Percentiles rank a stretch among this genome's conserved stretches.
These are phyloP conservation scores for Penicillium riverlandense DNA, from an alignment of 495 filamentous ascomycete genomes.

Conservation along the genomic window DNA sequence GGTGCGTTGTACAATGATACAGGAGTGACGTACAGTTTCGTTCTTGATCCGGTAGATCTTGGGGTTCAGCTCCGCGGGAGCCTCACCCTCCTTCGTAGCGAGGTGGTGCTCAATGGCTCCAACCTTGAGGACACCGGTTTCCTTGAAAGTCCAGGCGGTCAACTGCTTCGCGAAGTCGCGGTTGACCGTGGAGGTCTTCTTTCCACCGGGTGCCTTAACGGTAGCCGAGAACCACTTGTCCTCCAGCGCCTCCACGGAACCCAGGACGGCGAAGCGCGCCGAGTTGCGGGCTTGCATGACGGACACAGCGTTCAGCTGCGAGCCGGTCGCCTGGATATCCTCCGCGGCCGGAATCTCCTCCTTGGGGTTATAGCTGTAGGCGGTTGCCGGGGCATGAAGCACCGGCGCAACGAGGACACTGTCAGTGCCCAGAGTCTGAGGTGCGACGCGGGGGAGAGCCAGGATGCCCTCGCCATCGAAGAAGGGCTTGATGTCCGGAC, in stretches of 20 bases:
- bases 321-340: constrained; percentile 74
- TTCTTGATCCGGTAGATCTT: constrained; percentile 95
- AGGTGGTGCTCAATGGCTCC: constrained; percentile 77
- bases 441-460: constrained; percentile 73
- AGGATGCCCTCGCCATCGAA: constrained; percentile 66
- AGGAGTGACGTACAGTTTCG: constrained; percentile 67
- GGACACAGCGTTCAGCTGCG: constrained; percentile 74
- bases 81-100: constrained; percentile 32
- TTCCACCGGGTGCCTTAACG: constrained; percentile 54
- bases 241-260: constrained; percentile 77
- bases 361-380: constrained; percentile 93
- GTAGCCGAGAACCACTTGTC: constrained; percentile 84
- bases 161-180: constrained; percentile 78
- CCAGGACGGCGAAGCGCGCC: constrained; percentile 81
- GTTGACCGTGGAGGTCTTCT: constrained; percentile 63
- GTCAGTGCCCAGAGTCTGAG: constrained; percentile 71
- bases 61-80: constrained; percentile 57
- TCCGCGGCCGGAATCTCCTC: constrained; percentile 69
- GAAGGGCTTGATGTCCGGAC: constrained; percentile 68
- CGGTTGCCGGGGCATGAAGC: constrained; percentile 69
- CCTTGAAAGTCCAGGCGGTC: constrained; percentile 87
- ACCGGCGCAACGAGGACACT: constrained; percentile 72
- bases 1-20: no score
- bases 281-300: constrained; percentile 88
- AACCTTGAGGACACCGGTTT: constrained; percentile 82